Conservation (phyloP, 2,329 filamentous ascomycete species). For the Coleophoma cylindrospora region DNA sequence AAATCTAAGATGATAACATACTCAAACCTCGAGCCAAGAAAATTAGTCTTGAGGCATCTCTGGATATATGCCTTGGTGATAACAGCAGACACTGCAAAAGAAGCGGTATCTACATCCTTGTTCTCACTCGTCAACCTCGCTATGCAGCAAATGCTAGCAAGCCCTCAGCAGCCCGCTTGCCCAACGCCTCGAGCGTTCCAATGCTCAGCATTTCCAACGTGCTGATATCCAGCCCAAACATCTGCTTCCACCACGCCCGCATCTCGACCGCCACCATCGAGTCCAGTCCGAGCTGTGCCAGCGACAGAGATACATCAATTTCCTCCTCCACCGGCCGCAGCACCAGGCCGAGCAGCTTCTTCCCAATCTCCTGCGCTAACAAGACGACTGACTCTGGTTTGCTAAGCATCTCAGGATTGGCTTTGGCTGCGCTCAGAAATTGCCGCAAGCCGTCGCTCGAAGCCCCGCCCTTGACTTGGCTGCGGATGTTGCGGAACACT, state of each 20-base stretch:
- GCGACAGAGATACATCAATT: neutral
- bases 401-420: neutral
- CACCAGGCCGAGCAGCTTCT: neutral
- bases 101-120: too few relatives aligned
- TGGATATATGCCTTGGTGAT: too few relatives aligned
- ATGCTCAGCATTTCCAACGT: constrained; percentile 42
- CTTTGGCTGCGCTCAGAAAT: neutral
- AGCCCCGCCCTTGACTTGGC: neutral
- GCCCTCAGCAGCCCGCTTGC: neutral
- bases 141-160: too few relatives aligned
- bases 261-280: constrained; percentile 45
- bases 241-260: constrained; percentile 39
- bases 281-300: constrained; percentile 41
- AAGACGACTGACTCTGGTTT: neutral
- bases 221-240: constrained; percentile 35
- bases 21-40: too few relatives aligned
- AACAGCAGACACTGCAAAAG: too few relatives aligned
- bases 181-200: neutral
- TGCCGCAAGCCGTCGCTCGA: neutral
- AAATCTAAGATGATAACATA: too few relatives aligned
- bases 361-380: neutral
- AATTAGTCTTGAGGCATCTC: too few relatives aligned
- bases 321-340: neutral
- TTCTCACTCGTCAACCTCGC: too few relatives aligned
- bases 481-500: neutral